Evolutionary conservation across 331 rosid species (phyloP), one percentile per base, ranked within the genome.

Genomic region (Ulmus americana): DNA sequence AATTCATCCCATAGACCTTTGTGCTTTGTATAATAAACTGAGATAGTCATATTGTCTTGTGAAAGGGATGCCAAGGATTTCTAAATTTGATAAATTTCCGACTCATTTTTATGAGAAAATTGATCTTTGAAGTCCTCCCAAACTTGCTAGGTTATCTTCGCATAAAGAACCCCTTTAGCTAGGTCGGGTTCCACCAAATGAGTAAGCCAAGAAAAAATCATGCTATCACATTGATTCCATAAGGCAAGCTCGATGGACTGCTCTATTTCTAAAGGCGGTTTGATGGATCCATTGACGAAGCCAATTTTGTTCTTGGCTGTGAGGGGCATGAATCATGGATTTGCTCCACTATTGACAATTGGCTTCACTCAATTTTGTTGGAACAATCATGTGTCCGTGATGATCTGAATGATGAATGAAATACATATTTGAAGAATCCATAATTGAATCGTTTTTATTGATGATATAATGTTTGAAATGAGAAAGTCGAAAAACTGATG

Each of bases 271-370:
- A 20, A 15, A 38, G 14, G 20, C 2, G 10, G 15, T 5, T 45
- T 7, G 15, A 62, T 46, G 1, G 50, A 5, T 9, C 45, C 57
- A 9, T 63, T 22, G 18, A 63, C 10, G 42, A 22, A 45, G 3
- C 56, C 45, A 63, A 47, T 8, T 28, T 63, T 63, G 44, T 63
- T 63, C 20, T 63, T 63, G 0, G 68, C 9, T 8, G 6, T 63
- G 10, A 63, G 43, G 5, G 56, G 43, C n/a, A n/a, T n/a, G n/a
- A 18, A 47, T 11, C 55, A 63, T 48, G 22, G 68, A 18, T 48
- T 22, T 63, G 1, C 43, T 63, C 68, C 68, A 63, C 4, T 45
- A 10, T 45, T 13, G 22, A 28, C 46, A 63, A 47, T 63, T 63
- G 35, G 55, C 3, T 1, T 22, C 56, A 45, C 46, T 63, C 38